phyloP scores from a whole-genome alignment of 2,329 filamentous ascomycete genomes.

The Aspergillus amoenus region DNA sequence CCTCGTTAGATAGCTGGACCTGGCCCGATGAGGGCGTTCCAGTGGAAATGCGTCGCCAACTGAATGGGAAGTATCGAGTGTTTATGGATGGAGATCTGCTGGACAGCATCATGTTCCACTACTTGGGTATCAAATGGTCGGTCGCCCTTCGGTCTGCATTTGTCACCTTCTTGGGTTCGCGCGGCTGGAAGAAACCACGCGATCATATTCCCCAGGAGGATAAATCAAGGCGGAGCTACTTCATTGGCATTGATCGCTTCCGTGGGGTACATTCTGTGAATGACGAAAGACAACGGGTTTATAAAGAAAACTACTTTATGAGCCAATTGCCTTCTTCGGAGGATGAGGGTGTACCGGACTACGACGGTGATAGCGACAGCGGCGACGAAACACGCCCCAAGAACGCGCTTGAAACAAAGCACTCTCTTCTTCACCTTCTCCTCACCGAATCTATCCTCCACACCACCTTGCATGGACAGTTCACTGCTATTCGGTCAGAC shows the following conservation, averaged over 20 bases:
- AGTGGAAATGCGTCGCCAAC: constrained; percentile 52
- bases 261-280: constrained; percentile 15
- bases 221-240: constrained; percentile 46
- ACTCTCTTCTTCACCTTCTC: constrained; percentile 57
- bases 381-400: constrained; percentile 35
- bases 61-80: constrained; percentile 60
- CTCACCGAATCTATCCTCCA: constrained; percentile 57
- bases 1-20: constrained; percentile 52
- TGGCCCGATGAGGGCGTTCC: constrained; percentile 50
- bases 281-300: constrained; percentile 36
- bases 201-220: constrained; percentile 38
- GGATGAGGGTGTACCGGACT: constrained; percentile 37
- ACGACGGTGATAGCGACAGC: constrained; percentile 34
- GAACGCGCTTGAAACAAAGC: constrained; percentile 51
- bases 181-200: constrained; percentile 43
- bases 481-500: constrained; percentile 58
- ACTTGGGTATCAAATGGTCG: constrained; percentile 54
- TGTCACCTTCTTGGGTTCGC: constrained; percentile 32
- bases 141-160: constrained; percentile 49
- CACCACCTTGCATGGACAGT: constrained; percentile 47
- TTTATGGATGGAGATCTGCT: constrained; percentile 61
- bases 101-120: constrained; percentile 56
- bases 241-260: constrained; percentile 28
- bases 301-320: constrained; percentile 53
- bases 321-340: constrained; percentile 52